Evolutionary conservation across 805 yeast genomes (phyloP).

Genomic region (Metschnikowia baotianmanensis): DNA sequence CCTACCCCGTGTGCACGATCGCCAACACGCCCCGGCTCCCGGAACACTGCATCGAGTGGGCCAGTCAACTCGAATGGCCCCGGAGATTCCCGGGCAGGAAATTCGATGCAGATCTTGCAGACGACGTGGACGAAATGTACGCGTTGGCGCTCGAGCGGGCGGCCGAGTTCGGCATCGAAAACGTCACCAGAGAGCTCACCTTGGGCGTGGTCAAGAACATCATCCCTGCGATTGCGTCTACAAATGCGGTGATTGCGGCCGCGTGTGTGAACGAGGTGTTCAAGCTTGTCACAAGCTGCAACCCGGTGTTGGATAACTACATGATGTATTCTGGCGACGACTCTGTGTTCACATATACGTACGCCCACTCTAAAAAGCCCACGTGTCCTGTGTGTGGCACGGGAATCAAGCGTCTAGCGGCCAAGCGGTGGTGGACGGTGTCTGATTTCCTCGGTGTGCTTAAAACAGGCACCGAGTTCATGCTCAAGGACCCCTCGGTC

Average conservation of each 20-base stretch:
- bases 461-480: slow-evolving; percentile 26
- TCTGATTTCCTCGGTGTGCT: slow-evolving; percentile 41
- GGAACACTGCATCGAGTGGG: slow-evolving; percentile 94
- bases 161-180: slow-evolving; percentile 59
- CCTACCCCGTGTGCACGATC: slow-evolving; percentile 89
- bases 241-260: slow-evolving; percentile 90
- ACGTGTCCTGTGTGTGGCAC: slow-evolving; percentile 80
- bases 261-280: slow-evolving; percentile 84
- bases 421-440: slow-evolving; percentile 29
- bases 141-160: slow-evolving; percentile 60
- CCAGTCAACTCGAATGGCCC: slow-evolving; percentile 75
- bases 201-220: slow-evolving; percentile 89
- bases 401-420: slow-evolving; percentile 24
- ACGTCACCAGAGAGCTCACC: slow-evolving; percentile 69
- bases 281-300: slow-evolving; percentile 69
- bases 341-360: slow-evolving; percentile 73
- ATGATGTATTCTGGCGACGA: slow-evolving; percentile 86
- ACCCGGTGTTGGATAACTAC: slow-evolving; percentile 68
- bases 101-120: slow-evolving; percentile 68
- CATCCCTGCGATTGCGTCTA: slow-evolving; percentile 91
- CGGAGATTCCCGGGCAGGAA: slow-evolving; percentile 40
- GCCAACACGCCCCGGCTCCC: slow-evolving; percentile 93
- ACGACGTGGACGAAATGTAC: slow-evolving; percentile 64
- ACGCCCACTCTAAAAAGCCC: slow-evolving; percentile 54
- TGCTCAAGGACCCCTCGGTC: slow-evolving; percentile 45